These are phyloP conservation scores for Saccharomycodes ludwigii DNA, from an alignment of 805 yeast species.

Conservation along the genomic window DNA sequence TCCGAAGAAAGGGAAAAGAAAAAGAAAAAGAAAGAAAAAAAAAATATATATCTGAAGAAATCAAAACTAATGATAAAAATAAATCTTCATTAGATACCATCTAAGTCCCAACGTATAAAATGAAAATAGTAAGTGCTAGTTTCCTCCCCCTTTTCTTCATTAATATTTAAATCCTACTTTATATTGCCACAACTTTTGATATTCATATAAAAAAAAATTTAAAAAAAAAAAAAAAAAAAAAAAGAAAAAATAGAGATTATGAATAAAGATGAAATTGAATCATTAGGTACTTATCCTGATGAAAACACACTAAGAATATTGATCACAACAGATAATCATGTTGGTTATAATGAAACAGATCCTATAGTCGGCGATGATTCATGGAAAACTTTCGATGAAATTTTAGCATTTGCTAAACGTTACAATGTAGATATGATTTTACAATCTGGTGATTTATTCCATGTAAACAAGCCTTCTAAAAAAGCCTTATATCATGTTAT, in stretches of 20 bases:
- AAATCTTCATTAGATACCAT: no score
- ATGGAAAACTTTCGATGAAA: conserved; percentile 78
- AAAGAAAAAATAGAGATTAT: not conserved
- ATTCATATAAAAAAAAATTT: not conserved
- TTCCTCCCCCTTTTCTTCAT: no score
- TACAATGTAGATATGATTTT: conserved; percentile 77
- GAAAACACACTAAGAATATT: conserved; percentile 62
- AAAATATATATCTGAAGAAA: no score
- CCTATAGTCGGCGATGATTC: conserved; percentile 85
- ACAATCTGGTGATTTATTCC: conserved; percentile 91
- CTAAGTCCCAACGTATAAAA: no score
- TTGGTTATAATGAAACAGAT: conserved; percentile 83
- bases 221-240: not conserved
- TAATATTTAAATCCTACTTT: no score
- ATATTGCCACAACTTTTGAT: not conserved
- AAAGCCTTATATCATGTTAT: conserved; percentile 78
- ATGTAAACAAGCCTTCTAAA: conserved; percentile 78
- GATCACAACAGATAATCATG: conserved; percentile 91
- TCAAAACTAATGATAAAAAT: no score
- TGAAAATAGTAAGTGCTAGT: no score
- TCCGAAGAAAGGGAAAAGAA: no score
- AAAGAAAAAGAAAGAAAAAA: no score
- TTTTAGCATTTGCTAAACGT: conserved; percentile 51
- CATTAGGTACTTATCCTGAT: conserved; percentile 18
- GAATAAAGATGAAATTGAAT: not conserved